Evolutionary conservation across 2,329 filamentous ascomycete genomes (phyloP).

Genomic region (Beauveria scarabaeidicola): DNA sequence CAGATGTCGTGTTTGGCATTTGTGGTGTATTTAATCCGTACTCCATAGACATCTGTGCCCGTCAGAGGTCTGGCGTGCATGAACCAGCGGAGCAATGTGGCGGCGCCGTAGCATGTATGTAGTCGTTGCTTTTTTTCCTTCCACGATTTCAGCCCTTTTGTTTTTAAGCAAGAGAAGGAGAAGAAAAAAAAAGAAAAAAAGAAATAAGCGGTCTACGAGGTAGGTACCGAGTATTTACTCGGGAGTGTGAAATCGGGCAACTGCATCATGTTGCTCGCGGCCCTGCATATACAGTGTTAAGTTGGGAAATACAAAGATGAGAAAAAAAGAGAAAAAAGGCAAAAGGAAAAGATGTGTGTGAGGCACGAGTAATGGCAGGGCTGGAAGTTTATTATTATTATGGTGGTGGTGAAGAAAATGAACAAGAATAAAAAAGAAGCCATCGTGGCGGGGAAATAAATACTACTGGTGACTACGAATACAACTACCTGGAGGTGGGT

Average conservation of each 20-base stretch:
- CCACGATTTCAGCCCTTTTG: too few species aligned
- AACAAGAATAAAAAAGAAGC: not conserved
- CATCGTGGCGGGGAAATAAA: conserved; percentile 2
- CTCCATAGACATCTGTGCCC: not conserved
- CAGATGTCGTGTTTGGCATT: not conserved
- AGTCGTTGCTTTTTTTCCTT: too few species aligned
- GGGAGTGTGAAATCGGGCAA: too few species aligned
- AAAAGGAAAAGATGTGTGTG: too few species aligned
- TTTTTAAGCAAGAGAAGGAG: not conserved
- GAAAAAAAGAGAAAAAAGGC: too few species aligned
- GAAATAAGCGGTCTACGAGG: not conserved
- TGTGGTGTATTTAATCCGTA: not conserved
- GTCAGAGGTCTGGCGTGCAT: not conserved
- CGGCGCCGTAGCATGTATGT: not conserved
- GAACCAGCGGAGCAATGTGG: conserved; percentile 3
- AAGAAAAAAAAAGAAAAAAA: not conserved
- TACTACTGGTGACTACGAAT: not conserved
- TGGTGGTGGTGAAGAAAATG: not conserved
- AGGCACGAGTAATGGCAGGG: not conserved
- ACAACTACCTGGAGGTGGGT: not conserved
- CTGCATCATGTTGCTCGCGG: not conserved
- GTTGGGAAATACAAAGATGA: too few species aligned
- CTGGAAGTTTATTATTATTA: not conserved
- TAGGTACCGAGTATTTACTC: too few species aligned
- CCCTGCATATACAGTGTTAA: not conserved